A percentile compares a stretch with the other conserved stretches of the same genome.
These are phyloP conservation scores for Neurospora sp. DNA, from an alignment of 495 filamentous ascomycete genomes.

Conservation along the genomic window DNA sequence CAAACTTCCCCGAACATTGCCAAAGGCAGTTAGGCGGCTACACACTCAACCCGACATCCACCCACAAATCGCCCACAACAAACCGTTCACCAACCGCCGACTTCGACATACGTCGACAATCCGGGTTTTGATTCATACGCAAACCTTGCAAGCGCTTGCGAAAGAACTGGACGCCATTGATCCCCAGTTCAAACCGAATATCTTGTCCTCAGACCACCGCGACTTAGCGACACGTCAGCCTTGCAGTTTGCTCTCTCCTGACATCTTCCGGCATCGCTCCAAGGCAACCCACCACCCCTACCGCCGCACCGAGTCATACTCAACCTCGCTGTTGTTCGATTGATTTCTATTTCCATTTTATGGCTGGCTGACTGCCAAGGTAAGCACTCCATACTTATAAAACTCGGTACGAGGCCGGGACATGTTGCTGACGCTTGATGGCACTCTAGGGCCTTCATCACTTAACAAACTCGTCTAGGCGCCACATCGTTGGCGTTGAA, in stretches of 20 bases:
- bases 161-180: not conserved
- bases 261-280: conserved; percentile 6
- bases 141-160: not conserved
- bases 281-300: not conserved
- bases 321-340: not conserved
- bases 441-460: not conserved
- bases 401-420: not conserved
- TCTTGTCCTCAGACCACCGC: not conserved
- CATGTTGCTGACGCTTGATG: not conserved
- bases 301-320: conserved; percentile 2
- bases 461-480: not conserved
- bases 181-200: not conserved
- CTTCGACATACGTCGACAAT: not conserved
- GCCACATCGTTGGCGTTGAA: not conserved
- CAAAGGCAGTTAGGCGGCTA: conserved; percentile 14
- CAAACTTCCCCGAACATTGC: conserved; percentile 6
- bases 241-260: not conserved
- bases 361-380: conserved; percentile 7
- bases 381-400: not conserved
- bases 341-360: not conserved
- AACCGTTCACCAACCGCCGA: not conserved
- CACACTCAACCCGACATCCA: conserved; percentile 4
- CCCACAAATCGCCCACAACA: conserved; percentile 2
- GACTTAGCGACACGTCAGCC: conserved; percentile 1
- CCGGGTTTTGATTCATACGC: not conserved